Evolutionary conservation across 306 rosid genomes (phyloP).

Genomic region (Sophora flavescens): DNA sequence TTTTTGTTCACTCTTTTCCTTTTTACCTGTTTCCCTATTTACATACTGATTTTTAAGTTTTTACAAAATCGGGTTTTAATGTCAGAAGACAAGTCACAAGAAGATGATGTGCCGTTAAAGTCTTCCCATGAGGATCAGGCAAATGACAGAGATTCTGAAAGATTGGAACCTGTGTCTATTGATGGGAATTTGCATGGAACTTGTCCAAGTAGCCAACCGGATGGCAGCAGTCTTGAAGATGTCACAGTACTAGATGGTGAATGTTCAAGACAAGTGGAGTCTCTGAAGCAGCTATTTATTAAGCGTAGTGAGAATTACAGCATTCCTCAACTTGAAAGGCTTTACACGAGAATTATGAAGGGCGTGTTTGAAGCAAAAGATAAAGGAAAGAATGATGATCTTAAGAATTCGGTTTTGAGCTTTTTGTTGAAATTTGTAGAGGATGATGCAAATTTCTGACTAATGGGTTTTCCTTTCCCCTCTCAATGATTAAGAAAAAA

Average conservation of each 20-base stretch:
- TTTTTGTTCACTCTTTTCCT: constrained; percentile 6
- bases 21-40: constrained; percentile 1
- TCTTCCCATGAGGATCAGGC: constrained; percentile 60
- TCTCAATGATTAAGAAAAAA: constrained; percentile 30
- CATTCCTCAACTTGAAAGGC: constrained; percentile 91
- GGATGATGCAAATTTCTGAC: constrained; percentile 83
- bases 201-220: constrained; percentile 50
- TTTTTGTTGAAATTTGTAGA: constrained; percentile 73
- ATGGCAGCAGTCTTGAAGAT: constrained; percentile 51
- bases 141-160: constrained; percentile 51
- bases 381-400: constrained; percentile 55
- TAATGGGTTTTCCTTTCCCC: constrained; percentile 15
- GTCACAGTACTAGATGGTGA: constrained; percentile 58
- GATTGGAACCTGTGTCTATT: constrained; percentile 47
- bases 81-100: constrained; percentile 66
- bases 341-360: constrained; percentile 89
- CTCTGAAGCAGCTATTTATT: constrained; percentile 61
- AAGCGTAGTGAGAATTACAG: constrained; percentile 65
- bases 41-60: constrained; percentile 23
- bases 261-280: constrained; percentile 62
- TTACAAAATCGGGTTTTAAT: constrained; percentile 40
- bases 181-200: constrained; percentile 55
- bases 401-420: constrained; percentile 68
- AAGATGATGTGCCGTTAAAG: constrained; percentile 54
- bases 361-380: constrained; percentile 73